phyloP scores from a whole-genome alignment of 176 grass and related monocot species.

The Chloris gayana region DNA sequence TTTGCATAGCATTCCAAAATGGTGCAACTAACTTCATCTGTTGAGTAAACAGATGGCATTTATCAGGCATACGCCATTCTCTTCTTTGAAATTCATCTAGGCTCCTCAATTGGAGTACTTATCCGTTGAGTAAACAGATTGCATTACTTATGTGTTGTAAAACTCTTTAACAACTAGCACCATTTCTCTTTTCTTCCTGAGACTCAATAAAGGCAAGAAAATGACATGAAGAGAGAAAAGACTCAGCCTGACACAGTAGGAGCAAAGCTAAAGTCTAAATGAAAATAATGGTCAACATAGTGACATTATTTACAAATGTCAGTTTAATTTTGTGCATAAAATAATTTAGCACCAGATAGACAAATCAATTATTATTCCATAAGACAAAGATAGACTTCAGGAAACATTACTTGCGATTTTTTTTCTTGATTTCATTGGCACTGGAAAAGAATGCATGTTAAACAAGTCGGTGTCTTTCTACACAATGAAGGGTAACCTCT shows the following conservation, averaged over 20 bases:
- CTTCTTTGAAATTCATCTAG: too few relatives aligned
- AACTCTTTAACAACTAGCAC: not conserved
- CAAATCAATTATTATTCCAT: constrained; percentile 30
- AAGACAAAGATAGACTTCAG: not conserved
- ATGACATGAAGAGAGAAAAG: not conserved
- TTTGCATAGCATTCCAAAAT: too few relatives aligned
- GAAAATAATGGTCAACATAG: not conserved
- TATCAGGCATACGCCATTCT: too few relatives aligned
- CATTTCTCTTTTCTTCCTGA: constrained; percentile 9
- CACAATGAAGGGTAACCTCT: constrained; percentile 84
- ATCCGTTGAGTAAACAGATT: too few relatives aligned
- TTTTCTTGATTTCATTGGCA: constrained; percentile 73
- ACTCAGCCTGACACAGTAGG: constrained; percentile 7
- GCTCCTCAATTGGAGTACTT: too few relatives aligned
- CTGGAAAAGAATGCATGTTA: constrained; percentile 82
- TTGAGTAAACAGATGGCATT: too few relatives aligned
- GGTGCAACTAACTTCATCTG: too few relatives aligned
- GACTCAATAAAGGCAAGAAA: constrained; percentile 1
- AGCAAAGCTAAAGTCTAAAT: constrained; percentile 14
- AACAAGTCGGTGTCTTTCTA: constrained; percentile 76
- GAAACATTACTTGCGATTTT: constrained; percentile 69
- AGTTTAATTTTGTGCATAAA: not conserved
- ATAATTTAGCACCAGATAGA: not conserved
- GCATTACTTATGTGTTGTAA: not conserved
- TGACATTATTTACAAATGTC: not conserved